Base-by-base conservation (phyloP, 192 early-diverging fungal species). In the Mortierella hygrophila region DNA sequence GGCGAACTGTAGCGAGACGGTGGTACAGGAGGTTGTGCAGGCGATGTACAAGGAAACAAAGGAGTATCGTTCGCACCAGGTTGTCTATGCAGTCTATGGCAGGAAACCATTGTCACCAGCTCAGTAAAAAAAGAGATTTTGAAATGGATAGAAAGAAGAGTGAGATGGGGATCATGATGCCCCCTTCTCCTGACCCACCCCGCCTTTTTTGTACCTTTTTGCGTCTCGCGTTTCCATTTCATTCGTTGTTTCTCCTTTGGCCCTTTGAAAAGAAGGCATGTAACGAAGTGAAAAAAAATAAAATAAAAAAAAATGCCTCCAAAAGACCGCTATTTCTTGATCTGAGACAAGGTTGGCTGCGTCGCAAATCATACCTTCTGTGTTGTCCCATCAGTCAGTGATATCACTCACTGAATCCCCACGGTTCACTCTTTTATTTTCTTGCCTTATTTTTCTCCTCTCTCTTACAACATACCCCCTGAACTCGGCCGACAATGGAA, bases 21-120 rank as follows among this genome's bases (percentile, higher is more conserved):
- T 75, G 52, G 77, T 75, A 6, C 71, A 78, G 26, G 82, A 83
- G n/a, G 35, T 78, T 35, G 72, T 83, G n/a, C 32, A 55, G 23
- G 60, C 76, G 52, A 75, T 83, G 82, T 23, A 70, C 7, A 60
- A 78, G 49, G 82, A 83, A 68, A 78, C 52, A 35, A 23, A 20
- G n/a, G 23, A 44, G 1, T 70, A 75, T 38, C 52, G 54, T 11
- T 40, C 82, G 13, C 37, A 69, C 23, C 76, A 78, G 41, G 47
- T 75, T 32, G 70, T 83, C 35, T 78, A 78, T 57, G 82, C 75
- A 23, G 73, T 41, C 38, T 74, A 75, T 75, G 82, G 76, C 41
- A 52, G 65, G 68, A 78, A 75, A 47, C 82, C 82, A 63, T 10
- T 32, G 32, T 37, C 16, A 75, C 15, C 40, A 32, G 16, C 60